Base-by-base conservation (phyloP, 2,329 filamentous ascomycete species). In the Aspergillus latus region DNA sequence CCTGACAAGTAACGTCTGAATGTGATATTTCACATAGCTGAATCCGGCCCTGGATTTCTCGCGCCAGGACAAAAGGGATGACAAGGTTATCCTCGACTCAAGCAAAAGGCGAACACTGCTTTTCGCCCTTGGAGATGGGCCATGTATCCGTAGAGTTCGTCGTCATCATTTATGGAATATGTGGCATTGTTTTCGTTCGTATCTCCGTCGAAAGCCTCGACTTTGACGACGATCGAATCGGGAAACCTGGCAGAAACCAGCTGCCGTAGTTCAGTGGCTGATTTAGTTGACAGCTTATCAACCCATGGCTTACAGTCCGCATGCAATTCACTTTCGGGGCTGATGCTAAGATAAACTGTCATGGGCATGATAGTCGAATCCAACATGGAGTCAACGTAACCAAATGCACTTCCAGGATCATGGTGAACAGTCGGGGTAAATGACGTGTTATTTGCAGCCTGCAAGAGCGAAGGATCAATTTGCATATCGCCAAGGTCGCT, bases 101-200 rank as follows among this genome's bases (percentile, higher is more conserved):
- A 63, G 36, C 70, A 68, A 52, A 82, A 77, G 11, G 78, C 67
- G 70, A 86, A 84, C 5, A 76, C 80, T 11, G 79, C 78, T 66
- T 84, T 84, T 67, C 77, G 72, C 37, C 75, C 79, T 61, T 83
- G 76, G 28, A 87, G 78, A 67, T 89, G 87, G 46, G 81, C 78
- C 62, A 94, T 72, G 72, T 92, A 93, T 0, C 86, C 87, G 57
- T 82, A 81, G 59, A 94, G 70, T 73, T 93, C 88, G 59, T 85
- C 83, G 64, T 92, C 87, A 40, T 86, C 81, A 53, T 87, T 86
- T 63, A 93, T 87, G 54, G 80, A 75, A 65, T 89, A 82, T 13
- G 77, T 77, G 44, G 88, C 77, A 66, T 90, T 87, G 49, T 79
- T 79, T 4, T 83, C 85, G 60, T 79, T 79, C 11, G 75, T 78